Evolutionary conservation across 352 stramenopile species (phyloP), one percentile per base, ranked within the genome.

Genomic region (Pythium rishiriense): DNA sequence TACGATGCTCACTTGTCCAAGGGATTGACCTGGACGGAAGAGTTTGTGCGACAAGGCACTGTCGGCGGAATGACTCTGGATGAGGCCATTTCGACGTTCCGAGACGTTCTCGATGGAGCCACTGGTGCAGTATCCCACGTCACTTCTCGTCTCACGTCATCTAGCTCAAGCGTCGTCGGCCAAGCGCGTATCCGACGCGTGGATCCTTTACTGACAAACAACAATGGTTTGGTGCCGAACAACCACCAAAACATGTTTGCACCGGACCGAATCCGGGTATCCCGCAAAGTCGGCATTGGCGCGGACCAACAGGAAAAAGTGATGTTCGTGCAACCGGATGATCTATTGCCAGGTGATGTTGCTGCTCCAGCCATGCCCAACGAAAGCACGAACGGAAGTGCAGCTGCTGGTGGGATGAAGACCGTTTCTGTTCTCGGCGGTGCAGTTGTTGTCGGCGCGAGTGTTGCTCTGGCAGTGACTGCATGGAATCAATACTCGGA

Each of bases 211-310:
- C 24, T 71, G 28, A 52, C 58, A 12, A 52, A 76, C 35, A 74
- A 74, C 37, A 78, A 70, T 37, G 70, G 71, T 1, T 70, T 95
- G 9, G 69, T 81, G 25, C 68, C 66, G 15, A 91, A 93, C 69
- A 96, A 96, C 54, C 87, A 96, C 66, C 79, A 93, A 63, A 96
- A 96, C 49, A 47, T 96, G 4, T 93, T 96, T 33, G 75, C 73
- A 3, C 78, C 77, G 1, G 76, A 91, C 57, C 83, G 84, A 11
- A 79, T 96, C 69, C 82, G 85, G 9, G 74, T 96, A 35, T 54
- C 74, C 8, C 78, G 87, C 8, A 85, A 78, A 41, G 69, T 87
- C 4, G 79, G 75, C 4, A 83, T 87, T 29, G 81, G 78, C 28
- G 72, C 78, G 1, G 79, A 92, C 4, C 76, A 88, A 25, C 75